Percentiles rank a stretch among this genome's conserved stretches.
Conservation (phyloP, 257 asterid species). For the Nicotiana tabacum region DNA sequence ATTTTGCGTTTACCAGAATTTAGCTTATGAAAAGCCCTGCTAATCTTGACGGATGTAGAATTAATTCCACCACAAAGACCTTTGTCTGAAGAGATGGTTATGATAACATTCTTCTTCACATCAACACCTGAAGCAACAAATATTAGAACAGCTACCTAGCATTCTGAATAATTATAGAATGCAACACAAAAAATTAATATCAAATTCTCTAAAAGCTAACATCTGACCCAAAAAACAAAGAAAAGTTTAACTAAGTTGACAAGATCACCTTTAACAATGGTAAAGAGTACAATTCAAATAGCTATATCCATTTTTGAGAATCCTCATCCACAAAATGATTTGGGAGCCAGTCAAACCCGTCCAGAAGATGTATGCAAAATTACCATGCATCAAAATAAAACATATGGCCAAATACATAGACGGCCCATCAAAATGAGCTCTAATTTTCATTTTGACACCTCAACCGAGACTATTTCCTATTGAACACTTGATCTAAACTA, state of each 20-base stretch:
- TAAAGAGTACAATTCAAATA: neutral
- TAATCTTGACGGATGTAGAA: constrained; percentile 80
- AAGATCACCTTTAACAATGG: neutral
- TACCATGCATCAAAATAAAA: neutral
- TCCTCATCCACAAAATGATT: neutral
- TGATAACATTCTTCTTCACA: constrained; percentile 78
- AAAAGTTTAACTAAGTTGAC: neutral
- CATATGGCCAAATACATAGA: neutral
- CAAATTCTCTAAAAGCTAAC: neutral
- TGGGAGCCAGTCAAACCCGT: neutral
- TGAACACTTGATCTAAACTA: too few relatives aligned
- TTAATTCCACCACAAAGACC: constrained; percentile 99
- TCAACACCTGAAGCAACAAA: constrained; percentile 60
- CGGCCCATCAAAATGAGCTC: too few relatives aligned
- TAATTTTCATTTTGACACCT: too few relatives aligned
- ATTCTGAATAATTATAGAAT: neutral
- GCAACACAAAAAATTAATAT: neutral
- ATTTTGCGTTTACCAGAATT: constrained; percentile 46
- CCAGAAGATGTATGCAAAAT: neutral
- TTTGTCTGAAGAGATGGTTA: constrained; percentile 84
- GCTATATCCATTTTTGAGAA: neutral
- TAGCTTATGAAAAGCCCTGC: constrained; percentile 68
- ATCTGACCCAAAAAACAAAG: neutral
- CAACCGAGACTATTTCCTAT: too few relatives aligned
- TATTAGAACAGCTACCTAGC: neutral